A percentile compares a stretch with the other conserved stretches of the same genome.
Conservation (phyloP, 2,329 filamentous ascomycete genomes). For the Diplocarpon rosae region DNA sequence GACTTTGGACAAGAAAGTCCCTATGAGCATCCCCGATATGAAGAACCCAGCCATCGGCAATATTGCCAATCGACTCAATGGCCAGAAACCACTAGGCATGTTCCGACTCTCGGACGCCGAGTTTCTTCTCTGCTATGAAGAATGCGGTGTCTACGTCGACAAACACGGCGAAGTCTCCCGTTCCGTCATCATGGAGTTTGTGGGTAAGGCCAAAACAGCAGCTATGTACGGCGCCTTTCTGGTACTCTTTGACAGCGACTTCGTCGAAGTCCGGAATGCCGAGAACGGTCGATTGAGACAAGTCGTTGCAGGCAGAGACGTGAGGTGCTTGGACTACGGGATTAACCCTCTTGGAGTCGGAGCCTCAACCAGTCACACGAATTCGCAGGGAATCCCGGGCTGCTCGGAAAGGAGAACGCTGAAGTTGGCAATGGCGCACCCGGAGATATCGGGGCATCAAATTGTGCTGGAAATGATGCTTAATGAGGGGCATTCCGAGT, state of each 20-base stretch:
- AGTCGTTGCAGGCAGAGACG: constrained; percentile 85
- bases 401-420: constrained; percentile 55
- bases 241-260: constrained; percentile 88
- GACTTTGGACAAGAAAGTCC: constrained; percentile 92
- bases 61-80: constrained; percentile 73
- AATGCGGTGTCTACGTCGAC: constrained; percentile 95
- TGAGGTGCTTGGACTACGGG: constrained; percentile 82
- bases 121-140: constrained; percentile 87
- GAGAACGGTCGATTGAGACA: constrained; percentile 89
- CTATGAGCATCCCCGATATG: constrained; percentile 85
- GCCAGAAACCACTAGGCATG: constrained; percentile 86
- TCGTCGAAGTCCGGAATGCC: constrained; percentile 92
- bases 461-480: constrained; percentile 86
- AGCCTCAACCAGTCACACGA: constrained; percentile 27
- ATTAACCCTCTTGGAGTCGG: constrained; percentile 42
- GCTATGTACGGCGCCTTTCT: constrained; percentile 89
- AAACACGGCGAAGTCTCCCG: constrained; percentile 94
- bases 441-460: constrained; percentile 72
- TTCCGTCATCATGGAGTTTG: constrained; percentile 95
- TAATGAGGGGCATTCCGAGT: constrained; percentile 63
- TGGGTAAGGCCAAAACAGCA: constrained; percentile 78
- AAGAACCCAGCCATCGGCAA: constrained; percentile 67
- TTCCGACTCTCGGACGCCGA: constrained; percentile 87
- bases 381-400: constrained; percentile 22
- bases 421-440: constrained; percentile 93